A percentile compares a stretch with the other conserved stretches of the same genome.
Conservation (phyloP, 140 eudicot species). For the Cichorium intybus region DNA sequence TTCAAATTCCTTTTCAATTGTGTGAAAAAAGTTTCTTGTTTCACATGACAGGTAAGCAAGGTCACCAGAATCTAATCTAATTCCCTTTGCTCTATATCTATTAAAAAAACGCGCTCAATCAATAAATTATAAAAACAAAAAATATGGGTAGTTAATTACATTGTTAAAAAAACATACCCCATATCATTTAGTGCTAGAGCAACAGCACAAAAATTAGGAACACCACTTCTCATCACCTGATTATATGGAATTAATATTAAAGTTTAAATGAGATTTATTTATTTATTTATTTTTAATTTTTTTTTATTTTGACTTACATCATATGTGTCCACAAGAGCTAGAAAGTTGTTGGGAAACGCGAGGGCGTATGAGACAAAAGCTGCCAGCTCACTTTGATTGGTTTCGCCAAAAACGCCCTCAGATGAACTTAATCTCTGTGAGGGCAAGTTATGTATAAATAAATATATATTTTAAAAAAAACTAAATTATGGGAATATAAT, state of each 20-base stretch:
- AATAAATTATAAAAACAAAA: background rate
- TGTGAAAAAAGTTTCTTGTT: conserved; percentile 70
- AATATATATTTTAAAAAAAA: conserved; percentile 2
- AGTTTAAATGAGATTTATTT: background rate
- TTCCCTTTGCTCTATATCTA: conserved; percentile 89
- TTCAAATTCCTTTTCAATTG: conserved; percentile 72
- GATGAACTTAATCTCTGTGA: conserved; percentile 62
- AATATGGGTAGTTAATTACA: conserved; percentile 2
- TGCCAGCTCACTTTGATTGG: conserved; percentile 95
- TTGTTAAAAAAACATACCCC: conserved; percentile 53
- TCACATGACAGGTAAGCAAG: conserved; percentile 97
- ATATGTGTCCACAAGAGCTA: conserved; percentile 97
- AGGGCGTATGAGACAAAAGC: conserved; percentile 94
- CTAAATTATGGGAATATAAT: background rate
- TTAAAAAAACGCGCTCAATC: background rate
- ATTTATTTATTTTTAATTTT: no score
- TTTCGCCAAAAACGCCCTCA: conserved; percentile 73
- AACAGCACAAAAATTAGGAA: conserved; percentile 97
- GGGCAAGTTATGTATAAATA: background rate
- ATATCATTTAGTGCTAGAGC: conserved; percentile 86
- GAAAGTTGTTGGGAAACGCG: conserved; percentile 82
- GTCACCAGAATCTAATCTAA: conserved; percentile 96
- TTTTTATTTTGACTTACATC: conserved; percentile 56
- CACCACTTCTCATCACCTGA: conserved; percentile 91
- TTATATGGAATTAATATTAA: conserved; percentile 10